Evolutionary conservation across 2,329 filamentous ascomycete species (phyloP).

Genomic region (Xylariaceae sp.): DNA sequence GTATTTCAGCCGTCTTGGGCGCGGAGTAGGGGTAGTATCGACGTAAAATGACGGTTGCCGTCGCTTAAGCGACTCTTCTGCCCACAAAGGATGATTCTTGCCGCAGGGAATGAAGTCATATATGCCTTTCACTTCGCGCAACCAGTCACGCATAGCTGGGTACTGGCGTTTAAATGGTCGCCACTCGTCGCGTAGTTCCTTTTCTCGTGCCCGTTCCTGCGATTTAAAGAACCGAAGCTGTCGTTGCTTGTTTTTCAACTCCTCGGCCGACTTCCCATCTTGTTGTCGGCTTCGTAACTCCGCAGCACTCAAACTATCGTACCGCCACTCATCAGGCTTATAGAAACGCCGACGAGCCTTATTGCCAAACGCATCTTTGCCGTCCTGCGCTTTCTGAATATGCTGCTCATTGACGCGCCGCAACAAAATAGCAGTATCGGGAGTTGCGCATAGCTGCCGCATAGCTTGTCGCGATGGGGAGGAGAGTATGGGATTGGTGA

Average conservation of each 20-base stretch:
- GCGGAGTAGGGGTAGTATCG: too few species aligned
- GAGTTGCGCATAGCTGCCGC: not conserved
- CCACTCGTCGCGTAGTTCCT: not conserved
- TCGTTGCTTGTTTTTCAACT: not conserved
- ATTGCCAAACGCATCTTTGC: not conserved
- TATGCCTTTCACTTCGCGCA: too few species aligned
- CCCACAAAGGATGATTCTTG: too few species aligned
- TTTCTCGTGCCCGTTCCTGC: not conserved
- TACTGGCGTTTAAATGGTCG: not conserved
- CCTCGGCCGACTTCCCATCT: not conserved
- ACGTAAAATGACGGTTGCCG: too few species aligned
- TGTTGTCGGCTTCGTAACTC: not conserved
- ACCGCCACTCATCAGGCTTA: not conserved
- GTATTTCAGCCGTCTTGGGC: too few species aligned
- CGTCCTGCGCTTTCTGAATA: not conserved
- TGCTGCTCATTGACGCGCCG: not conserved
- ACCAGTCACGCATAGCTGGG: not conserved
- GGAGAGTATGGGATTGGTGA: not conserved
- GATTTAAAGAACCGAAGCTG: not conserved
- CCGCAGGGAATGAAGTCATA: too few species aligned
- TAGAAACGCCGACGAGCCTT: not conserved
- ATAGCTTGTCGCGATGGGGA: not conserved
- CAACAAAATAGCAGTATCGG: not conserved
- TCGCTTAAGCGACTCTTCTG: too few species aligned
- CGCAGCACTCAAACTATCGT: not conserved